A percentile compares a stretch with the other conserved stretches of the same genome.
These are phyloP conservation scores for Tremellales sp. DNA, from an alignment of 1,284 basidiomycete species.

Conservation along the genomic window DNA sequence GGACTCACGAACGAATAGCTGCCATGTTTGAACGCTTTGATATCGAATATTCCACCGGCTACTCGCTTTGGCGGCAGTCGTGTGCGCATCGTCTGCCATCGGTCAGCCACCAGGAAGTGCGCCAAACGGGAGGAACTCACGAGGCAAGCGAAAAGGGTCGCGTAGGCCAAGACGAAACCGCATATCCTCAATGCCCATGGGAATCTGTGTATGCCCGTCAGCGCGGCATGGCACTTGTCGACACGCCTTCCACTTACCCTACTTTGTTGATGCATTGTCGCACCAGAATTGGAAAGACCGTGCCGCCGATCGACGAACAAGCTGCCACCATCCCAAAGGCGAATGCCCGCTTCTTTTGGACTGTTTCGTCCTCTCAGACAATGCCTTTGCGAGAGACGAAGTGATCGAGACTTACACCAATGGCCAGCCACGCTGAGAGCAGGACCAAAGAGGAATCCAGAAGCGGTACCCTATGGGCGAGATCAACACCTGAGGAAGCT, in stretches of 20 bases:
- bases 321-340: constrained; percentile 26
- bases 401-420: constrained; percentile 46
- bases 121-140: constrained; percentile 1
- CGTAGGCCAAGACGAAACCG: constrained; percentile 18
- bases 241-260: constrained; percentile 33
- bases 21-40: constrained; percentile 12
- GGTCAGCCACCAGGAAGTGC: not conserved
- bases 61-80: constrained; percentile 19
- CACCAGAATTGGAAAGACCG: constrained; percentile 52
- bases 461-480: not conserved
- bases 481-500: not conserved
- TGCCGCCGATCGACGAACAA: constrained; percentile 41
- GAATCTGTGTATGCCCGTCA: constrained; percentile 8
- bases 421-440: constrained; percentile 53
- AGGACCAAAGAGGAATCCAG: constrained; percentile 53
- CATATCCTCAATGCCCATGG: constrained; percentile 28
- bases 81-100: constrained; percentile 8
- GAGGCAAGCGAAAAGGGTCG: constrained; percentile 9
- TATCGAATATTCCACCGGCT: constrained; percentile 20
- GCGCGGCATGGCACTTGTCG: constrained; percentile 6
- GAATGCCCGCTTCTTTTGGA: constrained; percentile 18
- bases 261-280: constrained; percentile 50
- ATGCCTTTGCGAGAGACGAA: not conserved
- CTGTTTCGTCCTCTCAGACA: not conserved
- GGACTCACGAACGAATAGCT: constrained; percentile 8